Percentiles rank a stretch among this genome's conserved stretches.
Conservation (phyloP, 371 early-diverging fungal species). For the Mucor piriformis region DNA sequence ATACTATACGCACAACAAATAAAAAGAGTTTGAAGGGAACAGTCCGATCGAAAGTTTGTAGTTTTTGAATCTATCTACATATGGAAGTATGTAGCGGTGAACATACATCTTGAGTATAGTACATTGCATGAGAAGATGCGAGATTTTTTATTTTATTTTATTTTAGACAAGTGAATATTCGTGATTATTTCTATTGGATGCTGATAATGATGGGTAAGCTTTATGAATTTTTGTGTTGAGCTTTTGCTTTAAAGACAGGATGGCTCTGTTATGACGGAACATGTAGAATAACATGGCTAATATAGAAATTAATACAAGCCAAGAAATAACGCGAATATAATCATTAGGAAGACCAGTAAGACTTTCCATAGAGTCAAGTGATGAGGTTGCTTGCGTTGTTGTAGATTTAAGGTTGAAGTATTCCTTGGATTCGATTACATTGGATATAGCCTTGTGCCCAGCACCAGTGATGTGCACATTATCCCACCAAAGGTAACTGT, state of each 20-base stretch:
- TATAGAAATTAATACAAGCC: constrained; percentile 17
- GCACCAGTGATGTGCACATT: constrained; percentile 43
- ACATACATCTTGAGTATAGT: background rate
- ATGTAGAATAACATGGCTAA: constrained; percentile 15
- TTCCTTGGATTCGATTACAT: constrained; percentile 16
- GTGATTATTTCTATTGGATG: constrained; percentile 1
- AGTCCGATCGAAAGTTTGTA: background rate
- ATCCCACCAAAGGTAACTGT: constrained; percentile 53
- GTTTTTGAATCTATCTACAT: background rate
- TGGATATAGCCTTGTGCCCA: constrained; percentile 37
- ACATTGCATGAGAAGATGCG: background rate
- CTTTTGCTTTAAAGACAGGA: constrained; percentile 19
- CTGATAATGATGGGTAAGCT: constrained; percentile 9
- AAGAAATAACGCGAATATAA: constrained; percentile 18
- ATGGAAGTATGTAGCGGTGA: background rate
- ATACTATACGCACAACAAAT: background rate
- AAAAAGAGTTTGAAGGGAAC: too few relatives aligned
- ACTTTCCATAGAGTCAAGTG: background rate
- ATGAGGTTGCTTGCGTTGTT: background rate
- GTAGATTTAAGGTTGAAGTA: constrained; percentile 14
- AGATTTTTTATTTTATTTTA: background rate
- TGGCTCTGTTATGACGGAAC: constrained; percentile 21
- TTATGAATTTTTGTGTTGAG: constrained; percentile 18
- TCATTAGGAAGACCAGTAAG: constrained; percentile 2
- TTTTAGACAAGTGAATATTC: constrained; percentile 4